phyloP scores from a whole-genome alignment of 2,329 filamentous ascomycete species.

The Thielaviopsis euricoi region DNA sequence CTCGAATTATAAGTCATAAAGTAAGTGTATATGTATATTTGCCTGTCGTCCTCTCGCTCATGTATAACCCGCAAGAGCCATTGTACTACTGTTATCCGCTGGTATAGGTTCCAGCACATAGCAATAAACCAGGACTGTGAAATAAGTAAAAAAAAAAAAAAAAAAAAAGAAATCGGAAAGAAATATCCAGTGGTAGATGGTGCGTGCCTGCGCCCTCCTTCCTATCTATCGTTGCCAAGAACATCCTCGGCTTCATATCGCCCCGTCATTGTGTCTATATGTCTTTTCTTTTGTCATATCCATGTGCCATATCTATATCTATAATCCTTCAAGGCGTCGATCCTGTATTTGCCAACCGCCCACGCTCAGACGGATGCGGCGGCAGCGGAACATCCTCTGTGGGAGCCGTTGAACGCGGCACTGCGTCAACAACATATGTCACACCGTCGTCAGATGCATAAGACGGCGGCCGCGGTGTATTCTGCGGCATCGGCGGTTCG shows the following conservation, averaged over 20 bases:
- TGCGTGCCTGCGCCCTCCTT: neutral
- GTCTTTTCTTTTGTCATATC: neutral
- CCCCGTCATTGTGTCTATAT: neutral
- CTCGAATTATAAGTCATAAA: no score
- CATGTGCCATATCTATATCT: neutral
- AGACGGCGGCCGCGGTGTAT: slow-evolving; percentile 45
- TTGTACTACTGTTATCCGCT: no score
- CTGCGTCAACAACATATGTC: slow-evolving; percentile 52
- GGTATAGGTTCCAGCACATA: no score
- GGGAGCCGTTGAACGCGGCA: slow-evolving; percentile 39
- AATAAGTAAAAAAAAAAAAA: no score
- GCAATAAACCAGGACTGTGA: no score
- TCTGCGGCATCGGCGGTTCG: slow-evolving; percentile 15
- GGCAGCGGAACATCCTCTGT: slow-evolving; percentile 27
- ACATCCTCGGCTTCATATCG: neutral
- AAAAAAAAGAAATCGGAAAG: neutral
- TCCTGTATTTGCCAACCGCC: slow-evolving; percentile 13
- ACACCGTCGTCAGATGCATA: slow-evolving; percentile 64
- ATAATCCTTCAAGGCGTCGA: neutral
- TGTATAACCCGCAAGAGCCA: no score
- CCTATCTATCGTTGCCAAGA: neutral
- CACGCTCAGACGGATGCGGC: slow-evolving; percentile 31
- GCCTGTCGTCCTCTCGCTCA: no score
- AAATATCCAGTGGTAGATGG: neutral
- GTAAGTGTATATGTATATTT: no score